Evolutionary conservation across 2,329 filamentous ascomycete species (phyloP).

Genomic region (Xylariaceae sp.): DNA sequence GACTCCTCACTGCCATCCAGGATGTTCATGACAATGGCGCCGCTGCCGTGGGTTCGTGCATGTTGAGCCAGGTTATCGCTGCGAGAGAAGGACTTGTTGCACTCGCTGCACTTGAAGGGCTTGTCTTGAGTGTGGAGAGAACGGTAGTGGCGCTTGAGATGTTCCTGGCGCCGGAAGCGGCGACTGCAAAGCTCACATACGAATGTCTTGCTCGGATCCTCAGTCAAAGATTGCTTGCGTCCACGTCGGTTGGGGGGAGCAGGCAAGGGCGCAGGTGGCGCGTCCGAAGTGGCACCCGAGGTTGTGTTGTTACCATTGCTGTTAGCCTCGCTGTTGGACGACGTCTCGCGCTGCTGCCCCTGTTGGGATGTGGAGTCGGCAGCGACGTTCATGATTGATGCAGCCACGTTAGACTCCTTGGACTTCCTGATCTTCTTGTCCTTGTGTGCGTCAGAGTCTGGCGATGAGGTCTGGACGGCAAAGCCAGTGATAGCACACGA

Average conservation of each 20-base stretch:
- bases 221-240: slow-evolving; percentile 96
- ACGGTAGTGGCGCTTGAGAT: slow-evolving; percentile 96
- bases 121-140: slow-evolving; percentile 98
- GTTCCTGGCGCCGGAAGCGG: slow-evolving; percentile 95
- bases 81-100: slow-evolving; percentile 98
- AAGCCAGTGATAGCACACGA: slow-evolving; percentile 57
- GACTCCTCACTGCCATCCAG: slow-evolving; percentile 64
- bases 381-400: slow-evolving; percentile 43
- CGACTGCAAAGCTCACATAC: slow-evolving; percentile 95
- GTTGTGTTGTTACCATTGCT: slow-evolving; percentile 36
- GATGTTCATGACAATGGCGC: slow-evolving; percentile 86
- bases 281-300: slow-evolving; percentile 43
- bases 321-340: slow-evolving; percentile 33
- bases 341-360: slow-evolving; percentile 33
- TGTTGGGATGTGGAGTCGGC: slow-evolving; percentile 34
- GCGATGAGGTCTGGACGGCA: slow-evolving; percentile 57
- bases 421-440: slow-evolving; percentile 57
- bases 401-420: slow-evolving; percentile 35
- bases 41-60: slow-evolving; percentile 85
- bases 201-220: slow-evolving; percentile 97
- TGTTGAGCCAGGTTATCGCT: slow-evolving; percentile 97
- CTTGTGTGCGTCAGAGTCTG: slow-evolving; percentile 46
- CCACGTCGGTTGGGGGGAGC: slow-evolving; percentile 80
- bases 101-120: slow-evolving; percentile 96
- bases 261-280: slow-evolving; percentile 41